Evolutionary conservation across 2,329 filamentous ascomycete species (phyloP).

Genomic region (Fusarium sp.): DNA sequence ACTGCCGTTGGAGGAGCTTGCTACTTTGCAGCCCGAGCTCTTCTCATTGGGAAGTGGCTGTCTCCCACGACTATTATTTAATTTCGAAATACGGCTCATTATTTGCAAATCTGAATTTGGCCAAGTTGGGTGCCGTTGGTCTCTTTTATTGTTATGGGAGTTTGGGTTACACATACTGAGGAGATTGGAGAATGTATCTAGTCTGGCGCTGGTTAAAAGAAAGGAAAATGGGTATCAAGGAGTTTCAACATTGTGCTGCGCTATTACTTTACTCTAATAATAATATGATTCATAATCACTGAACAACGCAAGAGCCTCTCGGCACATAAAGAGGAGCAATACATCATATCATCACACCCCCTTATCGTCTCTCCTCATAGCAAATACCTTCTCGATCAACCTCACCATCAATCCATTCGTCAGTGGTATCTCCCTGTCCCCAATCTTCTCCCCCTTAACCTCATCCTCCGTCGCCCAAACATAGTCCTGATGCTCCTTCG

Average conservation of each 20-base stretch:
- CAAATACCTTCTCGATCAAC: constrained; percentile 47
- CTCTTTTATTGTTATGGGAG: neutral
- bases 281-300: neutral
- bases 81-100: neutral
- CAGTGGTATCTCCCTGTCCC: constrained; percentile 46
- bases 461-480: constrained; percentile 55
- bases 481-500: constrained; percentile 54
- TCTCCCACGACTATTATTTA: constrained; percentile 33
- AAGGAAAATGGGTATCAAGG: neutral
- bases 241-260: neutral
- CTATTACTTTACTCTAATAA: neutral
- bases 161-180: neutral
- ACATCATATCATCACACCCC: neutral
- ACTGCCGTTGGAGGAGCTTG: constrained; percentile 51
- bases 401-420: constrained; percentile 44
- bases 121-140: too few relatives aligned
- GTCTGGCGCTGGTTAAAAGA: neutral
- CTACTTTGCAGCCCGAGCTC: constrained; percentile 44
- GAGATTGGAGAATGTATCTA: neutral
- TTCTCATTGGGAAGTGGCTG: constrained; percentile 41
- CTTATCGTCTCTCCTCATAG: constrained; percentile 34
- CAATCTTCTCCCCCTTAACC: constrained; percentile 42
- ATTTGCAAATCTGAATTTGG: neutral
- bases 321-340: neutral
- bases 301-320: neutral